Percentiles rank a stretch among this genome's conserved stretches.
Conservation (phyloP, 306 rosid species). For the Ormosia emarginata region DNA sequence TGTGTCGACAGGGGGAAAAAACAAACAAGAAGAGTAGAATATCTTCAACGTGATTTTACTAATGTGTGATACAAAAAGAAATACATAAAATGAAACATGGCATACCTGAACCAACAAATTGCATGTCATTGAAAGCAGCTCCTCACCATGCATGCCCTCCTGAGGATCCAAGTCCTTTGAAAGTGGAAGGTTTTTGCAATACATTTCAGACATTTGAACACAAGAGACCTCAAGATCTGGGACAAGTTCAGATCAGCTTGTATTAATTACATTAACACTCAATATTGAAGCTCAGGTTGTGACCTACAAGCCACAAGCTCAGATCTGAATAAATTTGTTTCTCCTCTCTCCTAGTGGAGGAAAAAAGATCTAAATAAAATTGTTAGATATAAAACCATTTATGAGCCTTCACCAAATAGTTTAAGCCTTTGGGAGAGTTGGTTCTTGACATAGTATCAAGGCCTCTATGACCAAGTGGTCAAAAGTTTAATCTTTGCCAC, state of each 20-base stretch:
- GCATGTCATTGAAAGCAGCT: conserved; percentile 72
- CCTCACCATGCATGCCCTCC: conserved; percentile 91
- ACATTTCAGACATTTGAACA: conserved; percentile 75
- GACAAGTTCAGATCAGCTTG: conserved; percentile 37
- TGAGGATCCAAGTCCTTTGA: conserved; percentile 92
- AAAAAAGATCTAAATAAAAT: neutral
- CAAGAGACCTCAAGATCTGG: conserved; percentile 75
- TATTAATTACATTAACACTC: conserved; percentile 26
- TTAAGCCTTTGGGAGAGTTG: too few relatives aligned
- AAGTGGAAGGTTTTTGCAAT: conserved; percentile 78
- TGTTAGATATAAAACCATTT: too few relatives aligned
- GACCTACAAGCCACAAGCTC: conserved; percentile 15
- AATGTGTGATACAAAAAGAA: neutral
- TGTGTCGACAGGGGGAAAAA: neutral
- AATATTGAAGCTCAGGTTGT: conserved; percentile 9
- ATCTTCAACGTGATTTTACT: neutral
- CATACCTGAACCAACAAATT: conserved; percentile 82
- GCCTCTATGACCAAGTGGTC: too few relatives aligned
- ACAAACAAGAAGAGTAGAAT: neutral
- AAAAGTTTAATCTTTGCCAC: too few relatives aligned
- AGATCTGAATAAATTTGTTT: conserved; percentile 10
- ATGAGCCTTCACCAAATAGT: too few relatives aligned
- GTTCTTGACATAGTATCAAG: too few relatives aligned
- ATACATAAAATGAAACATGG: neutral
- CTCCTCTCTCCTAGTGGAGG: neutral